These are phyloP conservation scores for Boehmeria nivea DNA, from an alignment of 306 rosid species.

Conservation along the genomic window DNA sequence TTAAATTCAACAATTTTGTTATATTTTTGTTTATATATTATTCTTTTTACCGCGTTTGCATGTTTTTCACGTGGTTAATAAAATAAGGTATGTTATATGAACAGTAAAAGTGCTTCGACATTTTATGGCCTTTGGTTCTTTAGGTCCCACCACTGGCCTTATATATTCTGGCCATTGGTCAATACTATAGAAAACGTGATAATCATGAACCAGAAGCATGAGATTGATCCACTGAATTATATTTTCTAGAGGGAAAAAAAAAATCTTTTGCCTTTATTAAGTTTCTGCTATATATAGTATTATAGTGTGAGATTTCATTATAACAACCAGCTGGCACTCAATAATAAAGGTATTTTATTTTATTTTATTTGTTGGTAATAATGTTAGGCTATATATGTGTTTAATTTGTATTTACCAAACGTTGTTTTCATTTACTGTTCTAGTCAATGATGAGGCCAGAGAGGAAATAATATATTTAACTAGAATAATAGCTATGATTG, in stretches of 20 bases:
- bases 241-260: too few relatives aligned
- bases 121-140: background rate
- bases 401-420: background rate
- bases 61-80: background rate
- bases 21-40: too few relatives aligned
- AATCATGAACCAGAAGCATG: background rate
- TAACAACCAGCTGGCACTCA: slow-evolving; percentile 1
- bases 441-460: background rate
- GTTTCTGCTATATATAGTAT: background rate
- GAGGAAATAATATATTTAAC: background rate
- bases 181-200: slow-evolving; percentile 8
- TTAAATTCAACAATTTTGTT: too few relatives aligned
- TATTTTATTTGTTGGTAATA: background rate
- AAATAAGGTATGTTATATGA: background rate
- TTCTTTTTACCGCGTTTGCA: background rate
- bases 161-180: background rate
- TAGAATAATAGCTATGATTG: background rate
- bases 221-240: background rate
- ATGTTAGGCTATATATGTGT: background rate
- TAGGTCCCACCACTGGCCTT: slow-evolving; percentile 13
- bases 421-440: background rate
- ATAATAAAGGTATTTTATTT: background rate
- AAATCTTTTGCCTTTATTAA: too few relatives aligned
- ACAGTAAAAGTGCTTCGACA: background rate
- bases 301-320: too few relatives aligned